phyloP scores from a whole-genome alignment of 768 basidiomycete genomes.

The Mycena olivaceomarginata region DNA sequence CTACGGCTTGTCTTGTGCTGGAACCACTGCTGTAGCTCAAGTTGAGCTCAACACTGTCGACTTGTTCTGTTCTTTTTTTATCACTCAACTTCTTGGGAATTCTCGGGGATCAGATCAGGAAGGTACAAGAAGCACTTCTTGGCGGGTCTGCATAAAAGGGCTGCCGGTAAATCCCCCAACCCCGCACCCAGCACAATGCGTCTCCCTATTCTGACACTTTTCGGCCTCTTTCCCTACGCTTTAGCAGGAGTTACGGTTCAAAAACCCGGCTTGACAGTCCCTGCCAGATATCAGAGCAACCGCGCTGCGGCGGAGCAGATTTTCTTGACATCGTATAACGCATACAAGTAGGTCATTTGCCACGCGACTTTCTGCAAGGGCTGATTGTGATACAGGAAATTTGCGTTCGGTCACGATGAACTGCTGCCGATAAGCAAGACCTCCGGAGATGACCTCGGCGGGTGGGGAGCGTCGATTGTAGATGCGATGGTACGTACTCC shows the following conservation, averaged over 20 bases:
- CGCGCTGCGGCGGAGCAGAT: slow-evolving; percentile 61
- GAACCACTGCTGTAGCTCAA: not conserved
- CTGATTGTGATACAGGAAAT: slow-evolving; percentile 51
- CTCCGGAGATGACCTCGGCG: slow-evolving; percentile 7
- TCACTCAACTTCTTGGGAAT: not conserved
- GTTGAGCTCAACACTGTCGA: not conserved
- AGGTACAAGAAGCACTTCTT: slow-evolving; percentile 8
- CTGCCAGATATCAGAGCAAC: slow-evolving; percentile 53
- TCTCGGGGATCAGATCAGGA: slow-evolving; percentile 8
- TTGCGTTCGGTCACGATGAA: slow-evolving; percentile 72
- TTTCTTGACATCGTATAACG: slow-evolving; percentile 63
- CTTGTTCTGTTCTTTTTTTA: slow-evolving; percentile 12
- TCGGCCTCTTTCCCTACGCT: slow-evolving; percentile 7
- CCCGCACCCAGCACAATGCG: slow-evolving; percentile 17
- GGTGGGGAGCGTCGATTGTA: slow-evolving; percentile 35
- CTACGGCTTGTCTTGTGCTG: not conserved
- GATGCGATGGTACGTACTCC: slow-evolving; percentile 31
- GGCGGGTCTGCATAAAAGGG: not conserved
- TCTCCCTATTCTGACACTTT: slow-evolving; percentile 20
- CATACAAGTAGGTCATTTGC: slow-evolving; percentile 62
- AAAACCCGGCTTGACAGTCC: slow-evolving; percentile 58
- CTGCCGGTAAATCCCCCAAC: not conserved
- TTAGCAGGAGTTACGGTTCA: slow-evolving; percentile 57
- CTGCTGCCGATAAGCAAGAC: slow-evolving; percentile 40
- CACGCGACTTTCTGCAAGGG: not conserved